phyloP scores from a whole-genome alignment of 2,329 filamentous ascomycete species.

The Monosporascus sp. region DNA sequence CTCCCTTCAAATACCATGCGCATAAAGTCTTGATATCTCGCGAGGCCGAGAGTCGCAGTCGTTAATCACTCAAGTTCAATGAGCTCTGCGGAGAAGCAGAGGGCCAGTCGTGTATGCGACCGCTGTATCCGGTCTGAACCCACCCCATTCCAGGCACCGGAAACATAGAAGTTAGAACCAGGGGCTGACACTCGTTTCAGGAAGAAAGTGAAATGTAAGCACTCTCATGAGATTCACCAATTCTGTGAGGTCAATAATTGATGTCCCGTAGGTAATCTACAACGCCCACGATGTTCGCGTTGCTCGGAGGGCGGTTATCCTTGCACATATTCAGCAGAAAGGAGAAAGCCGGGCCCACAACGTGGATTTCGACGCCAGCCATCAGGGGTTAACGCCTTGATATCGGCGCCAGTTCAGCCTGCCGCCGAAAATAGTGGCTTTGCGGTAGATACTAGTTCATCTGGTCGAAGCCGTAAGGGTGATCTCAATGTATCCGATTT shows the following conservation, averaged over 20 bases:
- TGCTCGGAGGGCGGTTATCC: slow-evolving; percentile 21
- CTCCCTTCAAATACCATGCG: too few relatives aligned
- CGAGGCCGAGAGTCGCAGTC: too few relatives aligned
- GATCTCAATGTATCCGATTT: slow-evolving; percentile 4
- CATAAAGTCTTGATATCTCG: too few relatives aligned
- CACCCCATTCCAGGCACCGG: not conserved
- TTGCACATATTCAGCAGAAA: slow-evolving; percentile 25
- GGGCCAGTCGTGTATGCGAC: slow-evolving; percentile 20
- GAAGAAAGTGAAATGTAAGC: slow-evolving; percentile 23
- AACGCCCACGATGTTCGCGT: slow-evolving; percentile 28
- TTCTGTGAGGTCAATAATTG: not conserved
- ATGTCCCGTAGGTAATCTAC: slow-evolving; percentile 22
- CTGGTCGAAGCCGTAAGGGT: not conserved
- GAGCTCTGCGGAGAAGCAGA: not conserved
- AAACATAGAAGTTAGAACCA: not conserved
- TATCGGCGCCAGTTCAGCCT: not conserved
- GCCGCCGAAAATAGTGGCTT: not conserved
- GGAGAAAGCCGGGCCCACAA: slow-evolving; percentile 27
- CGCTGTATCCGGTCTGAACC: slow-evolving; percentile 21
- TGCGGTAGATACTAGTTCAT: not conserved
- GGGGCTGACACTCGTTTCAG: slow-evolving; percentile 10
- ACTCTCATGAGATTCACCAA: not conserved
- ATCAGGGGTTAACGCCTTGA: not conserved
- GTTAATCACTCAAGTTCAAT: not conserved
- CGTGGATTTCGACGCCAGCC: slow-evolving; percentile 20